Conservation (phyloP, 108 stramenopile species). For the Stephanodiscus triporus region DNA sequence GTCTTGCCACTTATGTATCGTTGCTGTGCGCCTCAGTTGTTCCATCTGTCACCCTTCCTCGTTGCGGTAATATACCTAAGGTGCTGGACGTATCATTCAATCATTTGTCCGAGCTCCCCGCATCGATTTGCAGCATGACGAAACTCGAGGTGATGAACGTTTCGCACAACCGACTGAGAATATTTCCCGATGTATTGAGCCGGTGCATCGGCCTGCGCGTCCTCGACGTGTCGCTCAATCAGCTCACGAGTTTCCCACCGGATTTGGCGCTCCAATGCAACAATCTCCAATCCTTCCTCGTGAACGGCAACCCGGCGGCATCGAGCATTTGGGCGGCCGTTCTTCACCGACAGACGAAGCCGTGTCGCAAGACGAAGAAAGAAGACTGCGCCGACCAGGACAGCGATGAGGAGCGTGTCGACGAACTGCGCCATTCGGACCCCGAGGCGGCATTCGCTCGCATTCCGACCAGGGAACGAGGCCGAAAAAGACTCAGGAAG, state of each 20-base stretch:
- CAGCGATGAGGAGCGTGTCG: no score
- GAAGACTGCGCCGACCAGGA: no score
- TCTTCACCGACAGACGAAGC: not conserved
- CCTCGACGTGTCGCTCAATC: slow-evolving; percentile 48
- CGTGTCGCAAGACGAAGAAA: not conserved
- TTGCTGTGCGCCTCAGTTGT: not conserved
- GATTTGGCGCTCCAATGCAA: slow-evolving; percentile 43
- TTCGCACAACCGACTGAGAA: slow-evolving; percentile 29
- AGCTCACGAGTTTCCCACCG: slow-evolving; percentile 24
- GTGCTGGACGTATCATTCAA: slow-evolving; percentile 40
- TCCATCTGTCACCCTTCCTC: not conserved
- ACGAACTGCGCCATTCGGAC: no score
- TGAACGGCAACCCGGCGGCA: slow-evolving; percentile 42
- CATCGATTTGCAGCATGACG: slow-evolving; percentile 24
- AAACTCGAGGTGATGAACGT: slow-evolving; percentile 38
- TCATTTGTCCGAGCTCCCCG: slow-evolving; percentile 24
- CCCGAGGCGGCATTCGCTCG: no score
- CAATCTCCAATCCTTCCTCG: slow-evolving; percentile 38
- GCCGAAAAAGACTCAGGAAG: no score
- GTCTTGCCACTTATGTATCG: not conserved
- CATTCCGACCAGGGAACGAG: no score
- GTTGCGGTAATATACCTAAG: slow-evolving; percentile 8
- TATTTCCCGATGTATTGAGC: slow-evolving; percentile 23
- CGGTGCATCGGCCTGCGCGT: slow-evolving; percentile 32
- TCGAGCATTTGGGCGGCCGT: not conserved